Base-by-base conservation (phyloP, 2,329 filamentous ascomycete genomes). In the Botrytis galanthina region DNA sequence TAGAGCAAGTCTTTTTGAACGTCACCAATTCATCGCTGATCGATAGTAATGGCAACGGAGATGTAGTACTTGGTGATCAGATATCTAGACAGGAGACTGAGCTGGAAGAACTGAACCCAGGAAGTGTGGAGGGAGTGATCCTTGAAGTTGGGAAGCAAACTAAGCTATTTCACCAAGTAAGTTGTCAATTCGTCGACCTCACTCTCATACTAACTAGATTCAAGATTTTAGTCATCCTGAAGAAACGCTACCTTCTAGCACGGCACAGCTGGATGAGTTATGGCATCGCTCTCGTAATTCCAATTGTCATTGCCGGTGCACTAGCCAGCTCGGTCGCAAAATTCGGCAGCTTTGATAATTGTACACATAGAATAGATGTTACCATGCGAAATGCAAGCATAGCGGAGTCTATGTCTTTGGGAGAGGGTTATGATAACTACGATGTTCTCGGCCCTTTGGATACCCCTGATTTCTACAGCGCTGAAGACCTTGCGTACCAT, bases 221-320 rank as follows among this genome's bases (percentile, higher is more conserved):
- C 18, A 22, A 60, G 32, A 60, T 22, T 14, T 18, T 60, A 12
- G 57, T 37, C 9, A 35, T 60, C 9, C 20, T 60, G 29, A 60
- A 60, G 32, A 60, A 60, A 60, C 29, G 20, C 18, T 60, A 60
- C 2, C 29, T 60, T 37, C 57, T 60, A 37, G 18, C 20, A 26
- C 57, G 32, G 29, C 29, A 22, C 9, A 60, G 32, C 10, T 60
- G 57, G 57, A 60, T 60, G 32, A 10, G 18, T 22, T 37, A 35
- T 22, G 29, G 57, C 4, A 60, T 60, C 18, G 32, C 57, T 35
- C 18, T 60, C 32, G 18, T 22, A 35, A 26, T 60, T 9, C 57
- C 57, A 35, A 37, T 60, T 37, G 20, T 60, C 77, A 76, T 80
- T 64, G 87, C 88, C 4, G 86, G 88, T 37, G 89, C 87, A 2